A percentile compares a stretch with the other conserved stretches of the same genome.
Conservation (phyloP, 208 protist species). For the Trypanosomatidae sp. region DNA sequence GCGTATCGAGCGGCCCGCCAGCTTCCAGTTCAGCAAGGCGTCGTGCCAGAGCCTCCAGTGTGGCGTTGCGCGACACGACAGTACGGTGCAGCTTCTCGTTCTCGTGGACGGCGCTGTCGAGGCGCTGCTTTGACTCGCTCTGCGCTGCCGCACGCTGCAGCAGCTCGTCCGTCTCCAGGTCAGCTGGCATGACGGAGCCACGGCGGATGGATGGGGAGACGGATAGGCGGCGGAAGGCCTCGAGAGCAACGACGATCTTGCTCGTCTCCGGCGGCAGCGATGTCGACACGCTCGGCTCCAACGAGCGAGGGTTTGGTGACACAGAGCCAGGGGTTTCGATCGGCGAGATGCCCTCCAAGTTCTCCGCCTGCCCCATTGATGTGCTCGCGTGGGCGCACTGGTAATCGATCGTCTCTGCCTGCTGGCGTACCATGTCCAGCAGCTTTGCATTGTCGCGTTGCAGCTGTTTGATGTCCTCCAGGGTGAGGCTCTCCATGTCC, state of each 20-base stretch:
- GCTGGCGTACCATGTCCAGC: conserved; percentile 54
- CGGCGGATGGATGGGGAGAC: conserved; percentile 38
- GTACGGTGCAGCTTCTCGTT: conserved; percentile 37
- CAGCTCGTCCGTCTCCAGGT: conserved; percentile 36
- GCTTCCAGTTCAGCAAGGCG: conserved; percentile 58
- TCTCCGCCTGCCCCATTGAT: conserved; percentile 18
- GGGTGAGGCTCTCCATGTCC: conserved; percentile 28
- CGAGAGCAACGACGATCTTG: conserved; percentile 12
- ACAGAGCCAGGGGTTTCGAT: conserved; percentile 16
- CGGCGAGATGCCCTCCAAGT: conserved; percentile 30
- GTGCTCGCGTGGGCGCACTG: conserved; percentile 39
- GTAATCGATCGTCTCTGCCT: conserved; percentile 55
- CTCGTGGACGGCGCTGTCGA: conserved; percentile 39
- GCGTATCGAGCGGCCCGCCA: conserved; percentile 10
- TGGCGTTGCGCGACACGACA: conserved; percentile 39
- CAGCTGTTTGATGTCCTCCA: conserved; percentile 59
- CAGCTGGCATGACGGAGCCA: conserved; percentile 30
- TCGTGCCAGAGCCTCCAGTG: conserved; percentile 41
- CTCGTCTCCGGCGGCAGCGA: conserved; percentile 6
- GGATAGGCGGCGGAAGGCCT: conserved; percentile 41
- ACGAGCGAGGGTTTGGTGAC: conserved; percentile 32
- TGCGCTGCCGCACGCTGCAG: conserved; percentile 32
- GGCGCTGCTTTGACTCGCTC: conserved; percentile 30
- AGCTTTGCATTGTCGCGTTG: conserved; percentile 62
- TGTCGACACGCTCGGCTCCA: conserved; percentile 19